A percentile compares a stretch with the other conserved stretches of the same genome.
phyloP scores from a whole-genome alignment of 805 yeast species.

The Candida glaebosa region DNA sequence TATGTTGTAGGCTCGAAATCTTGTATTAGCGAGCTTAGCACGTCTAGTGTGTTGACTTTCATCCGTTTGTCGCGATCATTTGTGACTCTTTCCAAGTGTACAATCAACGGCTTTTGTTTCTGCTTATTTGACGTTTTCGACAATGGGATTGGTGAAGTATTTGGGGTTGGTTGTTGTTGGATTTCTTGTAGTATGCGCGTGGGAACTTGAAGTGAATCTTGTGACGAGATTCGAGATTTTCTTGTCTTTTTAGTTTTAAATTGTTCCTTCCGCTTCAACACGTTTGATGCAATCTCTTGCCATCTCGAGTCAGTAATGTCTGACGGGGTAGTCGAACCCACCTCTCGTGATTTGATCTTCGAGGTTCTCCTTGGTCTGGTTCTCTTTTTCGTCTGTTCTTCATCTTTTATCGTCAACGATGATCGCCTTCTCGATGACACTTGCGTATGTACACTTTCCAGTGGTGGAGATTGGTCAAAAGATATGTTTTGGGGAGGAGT shows the following conservation, averaged over 20 bases:
- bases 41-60: constrained; percentile 34
- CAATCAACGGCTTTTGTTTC: constrained; percentile 24
- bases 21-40: constrained; percentile 28
- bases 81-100: constrained; percentile 24
- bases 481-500: constrained; percentile 4
- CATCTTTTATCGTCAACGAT: neutral
- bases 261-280: neutral
- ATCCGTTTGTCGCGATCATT: constrained; percentile 20
- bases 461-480: constrained; percentile 7
- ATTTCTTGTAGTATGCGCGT: constrained; percentile 2
- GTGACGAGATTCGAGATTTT: neutral
- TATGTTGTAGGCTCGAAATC: constrained; percentile 21
- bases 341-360: constrained; percentile 1
- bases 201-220: neutral
- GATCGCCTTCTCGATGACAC: neutral
- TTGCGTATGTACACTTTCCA: neutral
- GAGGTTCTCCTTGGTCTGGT: neutral
- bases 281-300: constrained; percentile 2
- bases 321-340: neutral
- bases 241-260: constrained; percentile 1
- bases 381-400: neutral
- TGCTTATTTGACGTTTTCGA: constrained; percentile 18
- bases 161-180: constrained; percentile 4
- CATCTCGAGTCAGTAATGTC: constrained; percentile 3
- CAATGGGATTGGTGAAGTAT: constrained; percentile 11